Conservation (phyloP, 2,329 filamentous ascomycete genomes). For the Phialophora macrospora region DNA sequence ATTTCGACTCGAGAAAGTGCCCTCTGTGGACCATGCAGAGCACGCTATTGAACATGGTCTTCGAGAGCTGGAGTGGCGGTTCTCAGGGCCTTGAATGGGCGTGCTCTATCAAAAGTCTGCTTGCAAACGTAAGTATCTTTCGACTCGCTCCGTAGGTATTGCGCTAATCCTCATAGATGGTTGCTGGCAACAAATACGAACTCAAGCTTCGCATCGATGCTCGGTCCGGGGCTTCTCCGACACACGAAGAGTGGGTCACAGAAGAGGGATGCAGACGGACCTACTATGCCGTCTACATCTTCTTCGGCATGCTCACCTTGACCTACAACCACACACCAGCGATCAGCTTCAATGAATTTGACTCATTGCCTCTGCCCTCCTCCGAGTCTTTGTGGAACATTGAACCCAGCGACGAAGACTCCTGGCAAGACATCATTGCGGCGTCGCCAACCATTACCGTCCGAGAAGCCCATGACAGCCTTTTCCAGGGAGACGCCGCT, state of each 20-base stretch:
- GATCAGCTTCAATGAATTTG: conserved; percentile 98
- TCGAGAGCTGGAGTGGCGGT: conserved; percentile 98
- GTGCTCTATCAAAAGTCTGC: conserved; percentile 95
- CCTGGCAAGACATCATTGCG: conserved; percentile 81
- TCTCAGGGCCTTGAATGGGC: conserved; percentile 98
- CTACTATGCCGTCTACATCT: conserved; percentile 98
- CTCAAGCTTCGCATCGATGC: conserved; percentile 90
- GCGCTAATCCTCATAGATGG: conserved; percentile 65
- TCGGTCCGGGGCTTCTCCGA: conserved; percentile 75
- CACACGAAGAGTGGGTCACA: conserved; percentile 89
- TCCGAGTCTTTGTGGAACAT: conserved; percentile 95
- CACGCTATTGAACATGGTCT: conserved; percentile 96
- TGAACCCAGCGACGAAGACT: conserved; percentile 73
- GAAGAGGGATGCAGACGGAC: conserved; percentile 96
- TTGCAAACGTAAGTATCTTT: conserved; percentile 69
- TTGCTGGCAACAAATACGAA: conserved; percentile 95
- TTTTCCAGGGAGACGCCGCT: conserved; percentile 89
- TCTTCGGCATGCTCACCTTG: conserved; percentile 92
- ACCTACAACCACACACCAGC: conserved; percentile 98
- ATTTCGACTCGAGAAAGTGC: conserved; percentile 97
- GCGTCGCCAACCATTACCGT: conserved; percentile 79
- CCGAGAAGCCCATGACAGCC: conserved; percentile 88
- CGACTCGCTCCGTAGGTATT: neutral
- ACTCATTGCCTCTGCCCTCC: conserved; percentile 87
- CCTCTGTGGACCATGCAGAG: conserved; percentile 98